Base-by-base conservation (phyloP, 2,329 filamentous ascomycete genomes). In the Pezicula rhizophila region DNA sequence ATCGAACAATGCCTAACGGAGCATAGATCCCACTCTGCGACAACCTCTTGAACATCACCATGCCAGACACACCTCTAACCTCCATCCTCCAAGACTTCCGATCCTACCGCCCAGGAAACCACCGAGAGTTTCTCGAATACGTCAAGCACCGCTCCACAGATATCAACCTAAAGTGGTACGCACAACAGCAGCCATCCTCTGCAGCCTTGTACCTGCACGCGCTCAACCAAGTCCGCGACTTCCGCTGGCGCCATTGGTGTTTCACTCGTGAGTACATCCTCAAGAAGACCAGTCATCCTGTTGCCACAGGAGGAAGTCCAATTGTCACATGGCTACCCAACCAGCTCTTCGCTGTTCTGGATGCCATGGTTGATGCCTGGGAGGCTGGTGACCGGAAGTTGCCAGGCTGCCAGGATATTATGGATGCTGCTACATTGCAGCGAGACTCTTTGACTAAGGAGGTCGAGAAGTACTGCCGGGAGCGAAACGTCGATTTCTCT, bases 1-100 rank as follows among this genome's bases (percentile, higher is more conserved):
- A 15, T 35, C 14, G 23, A 18, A 3, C 17, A 26, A 14, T 8
- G 44, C 17, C 26, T 28, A 46, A 34, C 5, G 8, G n/a, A 18
- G 17, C 34, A 26, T 47, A 78, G 77, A 84, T 95, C 47, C 91
- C 92, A 3, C 79, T 96, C 3, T 82, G 92, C 62, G 92, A 96
- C 67, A 91, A 92, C 65, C 77, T 96, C 45, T 78, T 93, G 49
- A 80, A 93, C 65, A 84, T 96, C 40, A 76, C 82, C 54, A 95
- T 96, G 89, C 92, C 92, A 1, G 73, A 82, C 47, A 96, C 90
- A 4, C 92, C 92, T 0, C 80, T 96, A 41, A 96, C 91, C 0
- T 82, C 85, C 48, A 96, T 96, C 64, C 77, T 96, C 17, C 75
- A 82, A 55, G 92, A 96, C 66, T 97, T 97, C 74, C 80, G 91